These are phyloP conservation scores for Cordyceps cateniannulata DNA, from an alignment of 2,329 filamentous ascomycete genomes.

Conservation along the genomic window DNA sequence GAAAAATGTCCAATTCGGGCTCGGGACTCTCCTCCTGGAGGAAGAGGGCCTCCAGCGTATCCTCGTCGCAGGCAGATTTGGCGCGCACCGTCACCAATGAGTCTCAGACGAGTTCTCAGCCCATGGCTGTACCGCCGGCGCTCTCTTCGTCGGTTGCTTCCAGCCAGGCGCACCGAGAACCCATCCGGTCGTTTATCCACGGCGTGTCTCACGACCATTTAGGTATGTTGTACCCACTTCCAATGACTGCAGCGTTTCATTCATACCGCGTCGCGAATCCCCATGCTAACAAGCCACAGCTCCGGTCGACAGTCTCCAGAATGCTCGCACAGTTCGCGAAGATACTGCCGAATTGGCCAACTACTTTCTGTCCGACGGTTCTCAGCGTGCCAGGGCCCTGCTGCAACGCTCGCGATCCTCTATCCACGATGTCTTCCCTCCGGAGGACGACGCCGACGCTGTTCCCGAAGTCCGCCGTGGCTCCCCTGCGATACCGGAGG, in stretches of 20 bases:
- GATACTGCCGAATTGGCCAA: conserved; percentile 83
- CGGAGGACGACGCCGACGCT: conserved; percentile 18
- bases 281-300: conserved; percentile 27
- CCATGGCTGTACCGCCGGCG: conserved; percentile 16
- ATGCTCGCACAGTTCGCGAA: conserved; percentile 73
- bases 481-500: conserved; percentile 52
- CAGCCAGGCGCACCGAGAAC: conserved; percentile 47
- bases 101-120: conserved; percentile 16
- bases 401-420: conserved; percentile 31
- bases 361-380: conserved; percentile 65
- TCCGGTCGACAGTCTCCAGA: conserved; percentile 61
- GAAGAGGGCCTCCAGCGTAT: conserved; percentile 32
- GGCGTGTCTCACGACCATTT: conserved; percentile 54
- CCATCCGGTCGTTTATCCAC: conserved; percentile 66
- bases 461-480: conserved; percentile 20
- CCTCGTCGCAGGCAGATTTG: conserved; percentile 27
- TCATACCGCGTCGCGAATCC: neutral
- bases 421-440: conserved; percentile 21
- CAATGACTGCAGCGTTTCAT: neutral
- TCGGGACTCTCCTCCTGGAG: conserved; percentile 44
- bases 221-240: conserved; percentile 36
- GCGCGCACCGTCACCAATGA: conserved; percentile 17
- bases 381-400: conserved; percentile 39
- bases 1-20: conserved; percentile 39
- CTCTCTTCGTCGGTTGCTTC: conserved; percentile 36